Evolutionary conservation across 176 grass and related monocot genomes (phyloP).

Genomic region (Rhynchospora pubera): DNA sequence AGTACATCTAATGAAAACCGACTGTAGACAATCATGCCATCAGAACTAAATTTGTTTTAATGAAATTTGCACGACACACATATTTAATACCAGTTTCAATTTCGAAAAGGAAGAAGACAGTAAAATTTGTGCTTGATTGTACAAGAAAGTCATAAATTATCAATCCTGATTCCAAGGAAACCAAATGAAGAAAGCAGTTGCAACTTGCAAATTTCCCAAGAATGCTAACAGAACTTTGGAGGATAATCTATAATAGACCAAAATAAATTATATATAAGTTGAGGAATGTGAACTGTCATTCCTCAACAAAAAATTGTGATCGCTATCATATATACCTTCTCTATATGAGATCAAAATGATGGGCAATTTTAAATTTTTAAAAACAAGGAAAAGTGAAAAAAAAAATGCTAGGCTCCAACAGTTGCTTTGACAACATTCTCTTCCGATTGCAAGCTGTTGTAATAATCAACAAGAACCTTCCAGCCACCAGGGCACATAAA

Average conservation of each 20-base stretch:
- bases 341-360: constrained; percentile 3
- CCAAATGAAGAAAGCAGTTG: background rate
- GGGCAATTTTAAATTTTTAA: background rate
- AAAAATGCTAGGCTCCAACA: constrained; percentile 5
- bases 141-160: background rate
- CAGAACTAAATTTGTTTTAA: too few relatives aligned
- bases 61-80: too few relatives aligned
- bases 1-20: too few relatives aligned
- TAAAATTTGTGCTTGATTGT: too few relatives aligned
- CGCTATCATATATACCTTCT: background rate
- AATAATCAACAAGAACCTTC: constrained; percentile 91
- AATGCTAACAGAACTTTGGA: background rate
- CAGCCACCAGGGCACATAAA: constrained; percentile 93
- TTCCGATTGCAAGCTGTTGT: constrained; percentile 73
- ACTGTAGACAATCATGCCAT: too few relatives aligned
- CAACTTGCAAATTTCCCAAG: background rate
- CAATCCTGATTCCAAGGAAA: background rate
- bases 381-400: background rate
- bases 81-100: too few relatives aligned
- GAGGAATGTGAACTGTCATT: background rate
- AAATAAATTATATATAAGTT: background rate
- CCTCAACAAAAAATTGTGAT: background rate
- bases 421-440: constrained; percentile 20
- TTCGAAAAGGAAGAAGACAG: too few relatives aligned
- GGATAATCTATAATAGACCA: background rate